These are phyloP conservation scores for Naganishia antarctica DNA, from an alignment of 768 basidiomycete species.

Conservation along the genomic window DNA sequence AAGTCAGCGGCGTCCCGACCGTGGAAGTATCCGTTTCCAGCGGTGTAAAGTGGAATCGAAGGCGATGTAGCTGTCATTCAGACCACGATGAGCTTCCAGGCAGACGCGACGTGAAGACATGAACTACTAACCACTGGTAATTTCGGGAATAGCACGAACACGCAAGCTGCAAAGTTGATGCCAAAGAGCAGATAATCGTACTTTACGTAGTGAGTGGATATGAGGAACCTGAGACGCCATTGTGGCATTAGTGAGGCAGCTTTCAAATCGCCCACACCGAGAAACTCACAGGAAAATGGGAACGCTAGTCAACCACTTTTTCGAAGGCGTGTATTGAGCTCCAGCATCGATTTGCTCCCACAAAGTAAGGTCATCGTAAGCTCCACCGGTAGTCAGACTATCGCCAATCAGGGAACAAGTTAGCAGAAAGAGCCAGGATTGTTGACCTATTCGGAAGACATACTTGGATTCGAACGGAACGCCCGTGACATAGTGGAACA, in stretches of 20 bases:
- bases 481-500: slow-evolving; percentile 98
- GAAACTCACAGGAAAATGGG: slow-evolving; percentile 77
- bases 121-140: slow-evolving; percentile 70
- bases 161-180: slow-evolving; percentile 73
- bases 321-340: slow-evolving; percentile 95
- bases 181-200: slow-evolving; percentile 93
- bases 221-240: slow-evolving; percentile 65
- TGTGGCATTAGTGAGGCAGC: background rate
- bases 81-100: background rate
- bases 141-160: slow-evolving; percentile 83
- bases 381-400: slow-evolving; percentile 60
- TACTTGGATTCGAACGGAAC: slow-evolving; percentile 74
- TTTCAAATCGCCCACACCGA: background rate
- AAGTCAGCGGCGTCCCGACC: slow-evolving; percentile 30
- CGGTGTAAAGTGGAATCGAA: slow-evolving; percentile 40
- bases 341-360: slow-evolving; percentile 99
- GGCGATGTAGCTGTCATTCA: slow-evolving; percentile 36
- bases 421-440: background rate
- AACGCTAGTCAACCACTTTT: slow-evolving; percentile 89
- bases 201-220: slow-evolving; percentile 95
- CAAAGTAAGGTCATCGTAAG: slow-evolving; percentile 92
- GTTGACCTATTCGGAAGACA: slow-evolving; percentile 6
- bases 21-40: slow-evolving; percentile 24
- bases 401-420: slow-evolving; percentile 50
- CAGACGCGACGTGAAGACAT: background rate